These are phyloP conservation scores for Saccharomyces jurei DNA, from an alignment of 805 yeast genomes.

Conservation along the genomic window DNA sequence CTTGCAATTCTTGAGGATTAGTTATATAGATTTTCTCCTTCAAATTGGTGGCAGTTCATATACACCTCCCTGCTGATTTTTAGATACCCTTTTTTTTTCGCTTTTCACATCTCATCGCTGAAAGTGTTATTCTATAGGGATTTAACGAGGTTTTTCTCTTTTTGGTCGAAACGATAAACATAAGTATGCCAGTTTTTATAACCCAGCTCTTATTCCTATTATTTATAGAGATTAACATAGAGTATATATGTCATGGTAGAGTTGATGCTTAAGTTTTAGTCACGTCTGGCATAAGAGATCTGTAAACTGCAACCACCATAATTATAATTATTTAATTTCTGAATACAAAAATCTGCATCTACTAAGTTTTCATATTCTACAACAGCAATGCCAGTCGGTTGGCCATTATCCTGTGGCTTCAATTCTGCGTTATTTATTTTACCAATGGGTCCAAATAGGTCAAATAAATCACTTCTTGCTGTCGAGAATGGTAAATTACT, in stretches of 20 bases:
- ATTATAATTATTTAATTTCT: slow-evolving; percentile 61
- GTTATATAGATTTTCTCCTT: not conserved
- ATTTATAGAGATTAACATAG: not conserved
- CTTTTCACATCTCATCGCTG: not conserved
- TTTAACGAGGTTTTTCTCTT: not conserved
- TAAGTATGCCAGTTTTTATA: not conserved
- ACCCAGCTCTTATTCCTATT: not conserved
- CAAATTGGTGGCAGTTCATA: not conserved
- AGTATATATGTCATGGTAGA: not conserved
- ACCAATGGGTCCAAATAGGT: slow-evolving; percentile 76
- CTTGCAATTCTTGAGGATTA: not conserved
- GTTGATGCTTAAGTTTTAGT: not conserved
- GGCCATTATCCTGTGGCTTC: slow-evolving; percentile 50
- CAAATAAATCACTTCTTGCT: slow-evolving; percentile 67
- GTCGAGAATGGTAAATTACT: slow-evolving; percentile 81
- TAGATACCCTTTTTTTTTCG: not conserved
- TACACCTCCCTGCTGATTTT: not conserved
- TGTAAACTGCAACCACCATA: slow-evolving; percentile 71
- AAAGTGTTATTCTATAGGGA: not conserved
- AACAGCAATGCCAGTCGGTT: slow-evolving; percentile 72
- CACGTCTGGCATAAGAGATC: slow-evolving; percentile 52
- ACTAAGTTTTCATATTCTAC: slow-evolving; percentile 60
- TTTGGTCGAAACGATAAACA: not conserved
- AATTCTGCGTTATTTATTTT: slow-evolving; percentile 66
- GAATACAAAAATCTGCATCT: slow-evolving; percentile 62